These are phyloP conservation scores for Lachancea sp. DNA, from an alignment of 805 yeast species.

Conservation along the genomic window DNA sequence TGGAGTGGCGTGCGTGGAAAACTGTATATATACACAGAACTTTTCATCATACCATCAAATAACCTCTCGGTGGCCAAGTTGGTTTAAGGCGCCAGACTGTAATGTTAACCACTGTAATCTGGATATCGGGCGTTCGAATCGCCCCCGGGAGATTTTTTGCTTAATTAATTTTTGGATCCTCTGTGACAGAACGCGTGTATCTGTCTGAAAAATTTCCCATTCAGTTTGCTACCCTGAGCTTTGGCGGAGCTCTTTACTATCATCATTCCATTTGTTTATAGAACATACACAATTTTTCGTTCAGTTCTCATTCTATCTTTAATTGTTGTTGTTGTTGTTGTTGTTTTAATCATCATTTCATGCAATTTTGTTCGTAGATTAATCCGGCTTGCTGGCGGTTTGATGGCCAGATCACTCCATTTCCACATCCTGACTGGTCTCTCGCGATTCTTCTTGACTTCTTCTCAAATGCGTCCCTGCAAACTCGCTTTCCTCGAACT, in stretches of 20 bases:
- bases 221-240: too few species aligned
- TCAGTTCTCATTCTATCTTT: neutral
- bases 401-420: too few species aligned
- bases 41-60: neutral
- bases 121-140: constrained; percentile 35
- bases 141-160: constrained; percentile 34
- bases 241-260: too few species aligned
- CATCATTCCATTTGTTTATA: too few species aligned
- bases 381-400: too few species aligned
- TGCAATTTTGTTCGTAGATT: neutral
- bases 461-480: constrained; percentile 1
- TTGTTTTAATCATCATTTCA: neutral
- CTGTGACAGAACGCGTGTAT: too few species aligned
- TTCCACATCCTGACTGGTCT: constrained; percentile 2
- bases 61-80: constrained; percentile 33
- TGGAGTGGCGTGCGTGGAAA: neutral
- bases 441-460: constrained; percentile 5
- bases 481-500: constrained; percentile 7
- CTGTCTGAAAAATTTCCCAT: too few species aligned
- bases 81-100: constrained; percentile 35
- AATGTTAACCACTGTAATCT: constrained; percentile 26
- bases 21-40: neutral
- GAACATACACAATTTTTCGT: neutral
- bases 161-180: too few species aligned
- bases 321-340: neutral